Percentiles rank a stretch among this genome's conserved stretches.
Conservation (phyloP, 768 basidiomycete species). For the Calocybe cyanea region DNA sequence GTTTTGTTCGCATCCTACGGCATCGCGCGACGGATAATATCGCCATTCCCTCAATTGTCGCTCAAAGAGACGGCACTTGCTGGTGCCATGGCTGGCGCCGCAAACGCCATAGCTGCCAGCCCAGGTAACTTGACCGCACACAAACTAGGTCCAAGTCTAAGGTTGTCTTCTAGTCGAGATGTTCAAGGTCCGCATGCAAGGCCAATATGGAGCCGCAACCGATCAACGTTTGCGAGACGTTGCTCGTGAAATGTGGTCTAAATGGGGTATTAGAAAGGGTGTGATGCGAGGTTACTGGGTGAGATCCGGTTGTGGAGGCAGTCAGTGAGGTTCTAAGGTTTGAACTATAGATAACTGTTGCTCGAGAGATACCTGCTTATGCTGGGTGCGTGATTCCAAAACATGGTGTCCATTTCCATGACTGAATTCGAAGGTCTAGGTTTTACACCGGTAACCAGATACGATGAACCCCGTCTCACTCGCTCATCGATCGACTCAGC, state of each 20-base stretch:
- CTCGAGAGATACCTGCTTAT: slow-evolving; percentile 94
- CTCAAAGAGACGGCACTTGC: slow-evolving; percentile 79
- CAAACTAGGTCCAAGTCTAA: background rate
- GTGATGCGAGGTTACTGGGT: slow-evolving; percentile 99
- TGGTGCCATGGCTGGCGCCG: slow-evolving; percentile 90
- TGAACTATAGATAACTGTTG: slow-evolving; percentile 69
- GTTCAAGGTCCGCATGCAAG: slow-evolving; percentile 99
- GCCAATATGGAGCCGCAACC: slow-evolving; percentile 77
- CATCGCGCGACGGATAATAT: slow-evolving; percentile 72
- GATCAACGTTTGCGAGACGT: slow-evolving; percentile 78
- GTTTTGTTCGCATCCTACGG: slow-evolving; percentile 91
- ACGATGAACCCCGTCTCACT: background rate
- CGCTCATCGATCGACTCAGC: slow-evolving; percentile 33
- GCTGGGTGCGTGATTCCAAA: slow-evolving; percentile 64
- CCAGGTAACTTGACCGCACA: slow-evolving; percentile 53
- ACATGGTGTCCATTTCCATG: background rate
- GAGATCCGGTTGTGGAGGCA: slow-evolving; percentile 14
- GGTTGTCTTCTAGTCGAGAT: slow-evolving; percentile 66
- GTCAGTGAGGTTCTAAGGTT: background rate
- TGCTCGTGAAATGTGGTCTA: slow-evolving; percentile 76
- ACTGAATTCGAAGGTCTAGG: slow-evolving; percentile 28
- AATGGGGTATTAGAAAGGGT: slow-evolving; percentile 84
- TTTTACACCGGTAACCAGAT: slow-evolving; percentile 59
- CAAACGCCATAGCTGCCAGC: slow-evolving; percentile 85
- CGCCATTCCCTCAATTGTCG: slow-evolving; percentile 83